Evolutionary conservation across 371 early-diverging fungal species (phyloP), one percentile per base, ranked within the genome.

Genomic region (Mucor velutinosus): DNA sequence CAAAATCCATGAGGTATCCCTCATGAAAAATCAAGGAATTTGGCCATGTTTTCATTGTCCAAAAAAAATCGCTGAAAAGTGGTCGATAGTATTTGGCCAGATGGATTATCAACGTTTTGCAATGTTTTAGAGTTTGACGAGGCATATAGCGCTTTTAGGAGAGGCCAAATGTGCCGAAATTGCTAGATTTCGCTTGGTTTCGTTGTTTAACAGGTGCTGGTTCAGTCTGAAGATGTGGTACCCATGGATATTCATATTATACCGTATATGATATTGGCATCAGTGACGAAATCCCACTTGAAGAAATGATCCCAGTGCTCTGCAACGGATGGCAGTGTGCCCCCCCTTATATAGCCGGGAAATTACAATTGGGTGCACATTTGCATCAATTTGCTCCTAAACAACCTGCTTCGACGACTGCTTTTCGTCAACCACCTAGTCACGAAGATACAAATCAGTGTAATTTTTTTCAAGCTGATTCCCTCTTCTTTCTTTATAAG

Each of bases 381-480:
- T 41, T 41, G 41, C 41, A 41, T 41, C 41, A 41, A 41, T 41
- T 14, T 17, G 41, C 11, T 12, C 37, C 45, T 47, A 17, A 47
- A 47, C 21, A 47, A 47, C 25, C 53, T 53, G 23, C 53, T 27
- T 27, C 23, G 27, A 53, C 27, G 53, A 53, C 53, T 53, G 53
- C 53, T 53, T 53, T 53, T 53, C 53, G 27, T 53, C 25, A 53
- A 27, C 12, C 25, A 25, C 53, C 27, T 25, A 53, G 53, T 53
- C 53, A 53, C 53, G 23, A 53, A 27, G 21, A 3, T 21, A 47
- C 23, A 27, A 25, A 53, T 14, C 53, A 53, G 5, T 53, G 53
- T 53, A 53, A 53, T 53, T 53, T 53, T 53, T 53, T 53, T 53
- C 53, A 53, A 47, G 21, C 11, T 47, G 47, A 47, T 47, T 8